A percentile compares a stretch with the other conserved stretches of the same genome.
These are phyloP conservation scores for Dactylorhiza incarnata DNA, from an alignment of 106 monocot genomes.

Conservation along the genomic window DNA sequence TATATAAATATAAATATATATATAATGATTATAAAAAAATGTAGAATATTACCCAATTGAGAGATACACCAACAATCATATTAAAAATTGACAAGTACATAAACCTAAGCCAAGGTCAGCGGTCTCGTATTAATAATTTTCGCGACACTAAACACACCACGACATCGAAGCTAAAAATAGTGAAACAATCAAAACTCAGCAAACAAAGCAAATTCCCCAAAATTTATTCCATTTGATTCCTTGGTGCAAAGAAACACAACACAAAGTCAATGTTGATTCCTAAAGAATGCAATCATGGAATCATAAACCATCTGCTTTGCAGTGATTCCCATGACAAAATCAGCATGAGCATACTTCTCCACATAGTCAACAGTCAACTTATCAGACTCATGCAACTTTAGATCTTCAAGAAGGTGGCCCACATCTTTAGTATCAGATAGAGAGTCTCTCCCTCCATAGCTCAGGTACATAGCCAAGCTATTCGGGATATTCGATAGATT, in stretches of 20 bases:
- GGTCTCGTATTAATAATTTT: too few relatives aligned
- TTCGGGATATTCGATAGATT: slow-evolving; percentile 33
- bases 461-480: slow-evolving; percentile 34
- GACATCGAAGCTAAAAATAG: too few relatives aligned
- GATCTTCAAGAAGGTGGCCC: slow-evolving; percentile 16
- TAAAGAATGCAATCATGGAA: slow-evolving; percentile 45
- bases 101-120: too few relatives aligned
- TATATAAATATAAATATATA: too few relatives aligned
- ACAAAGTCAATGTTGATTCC: slow-evolving; percentile 2
- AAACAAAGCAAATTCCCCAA: too few relatives aligned
- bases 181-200: too few relatives aligned
- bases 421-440: slow-evolving; percentile 35
- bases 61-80: too few relatives aligned
- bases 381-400: slow-evolving; percentile 22
- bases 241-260: not conserved
- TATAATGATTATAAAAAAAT: too few relatives aligned
- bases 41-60: too few relatives aligned
- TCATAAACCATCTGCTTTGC: slow-evolving; percentile 56
- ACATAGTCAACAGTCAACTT: slow-evolving; percentile 36
- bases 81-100: too few relatives aligned
- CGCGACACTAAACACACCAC: too few relatives aligned
- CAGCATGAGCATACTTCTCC: slow-evolving; percentile 56
- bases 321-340: slow-evolving; percentile 62
- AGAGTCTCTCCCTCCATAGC: slow-evolving; percentile 40
- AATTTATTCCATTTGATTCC: too few relatives aligned